Evolutionary conservation across 192 early-diverging fungal genomes (phyloP), one percentile per base, ranked within the genome.

Genomic region (Thamnidium elegans): DNA sequence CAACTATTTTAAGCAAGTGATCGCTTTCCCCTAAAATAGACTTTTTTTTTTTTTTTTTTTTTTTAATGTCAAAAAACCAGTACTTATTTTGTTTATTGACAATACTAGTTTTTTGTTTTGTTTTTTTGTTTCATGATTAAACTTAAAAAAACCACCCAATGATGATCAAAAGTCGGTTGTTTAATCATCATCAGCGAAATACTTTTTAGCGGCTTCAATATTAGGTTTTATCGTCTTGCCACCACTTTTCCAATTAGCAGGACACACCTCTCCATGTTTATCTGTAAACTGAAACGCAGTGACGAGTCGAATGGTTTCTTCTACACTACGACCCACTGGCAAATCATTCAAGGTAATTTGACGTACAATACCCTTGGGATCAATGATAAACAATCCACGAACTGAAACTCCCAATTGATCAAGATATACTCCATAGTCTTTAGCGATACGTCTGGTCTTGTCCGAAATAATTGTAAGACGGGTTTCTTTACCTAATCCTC

Each of bases 241-340:
- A 59, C 93, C 95, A 68, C 85, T 82, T 65, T 81, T 78, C 93
- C 94, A 95, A 79, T 86, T 84, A 64, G 85, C 86, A 45, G 91
- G 92, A 87, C 91, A 94, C 42, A 92, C 92, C 74, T 90, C 87
- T 70, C 71, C 71, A 42, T 67, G 61, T 81, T 92, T 80, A 65
- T 94, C 96, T 59, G 87, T 89, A 85, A 90, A 94, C 76, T 92
- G 86, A 70, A 98, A 81, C 7, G 96, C 96, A 82, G 94, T 88
- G 50, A 98, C 78, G 13, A 96, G 78, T 70, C 96, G 90, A 61
- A 96, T 74, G 45, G 84, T 80, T 79, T 96, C 94, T 75, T 92
- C 86, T 50, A 94, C 88, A 44, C 76, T 86, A 67, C 93, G 90
- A 43, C 93, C 93, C 23, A 95, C 89, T 17, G 91, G 90, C 56